These are phyloP conservation scores for Coemansia sp. DNA, from an alignment of 192 early-diverging fungal genomes.

Conservation along the genomic window DNA sequence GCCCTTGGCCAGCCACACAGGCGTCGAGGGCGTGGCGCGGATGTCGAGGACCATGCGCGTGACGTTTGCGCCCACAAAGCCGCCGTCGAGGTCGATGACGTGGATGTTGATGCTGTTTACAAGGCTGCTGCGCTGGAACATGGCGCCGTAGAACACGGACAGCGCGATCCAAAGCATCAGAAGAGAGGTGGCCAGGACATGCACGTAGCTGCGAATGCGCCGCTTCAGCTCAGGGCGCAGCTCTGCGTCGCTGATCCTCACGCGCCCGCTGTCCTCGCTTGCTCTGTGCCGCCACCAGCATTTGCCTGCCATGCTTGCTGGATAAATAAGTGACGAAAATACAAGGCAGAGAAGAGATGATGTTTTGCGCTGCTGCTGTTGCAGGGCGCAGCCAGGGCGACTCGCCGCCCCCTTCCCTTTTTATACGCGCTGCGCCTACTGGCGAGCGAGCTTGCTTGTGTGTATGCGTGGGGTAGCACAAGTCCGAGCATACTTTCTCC, in stretches of 20 bases:
- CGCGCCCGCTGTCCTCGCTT: slow-evolving; percentile 37
- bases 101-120: slow-evolving; percentile 41
- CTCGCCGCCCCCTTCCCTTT: neutral
- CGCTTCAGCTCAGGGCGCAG: slow-evolving; percentile 23
- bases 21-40: slow-evolving; percentile 9
- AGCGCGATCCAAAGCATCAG: slow-evolving; percentile 46
- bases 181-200: slow-evolving; percentile 19
- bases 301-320: slow-evolving; percentile 21
- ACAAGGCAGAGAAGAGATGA: neutral
- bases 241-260: slow-evolving; percentile 12
- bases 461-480: slow-evolving; percentile 1
- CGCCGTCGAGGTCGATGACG: slow-evolving; percentile 47
- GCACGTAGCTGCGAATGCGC: slow-evolving; percentile 23
- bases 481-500: too few species aligned
- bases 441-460: neutral
- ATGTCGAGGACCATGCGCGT: slow-evolving; percentile 32
- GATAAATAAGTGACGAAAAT: neutral
- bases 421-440: neutral
- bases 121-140: slow-evolving; percentile 29
- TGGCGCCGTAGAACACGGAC: slow-evolving; percentile 40
- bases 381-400: too few species aligned
- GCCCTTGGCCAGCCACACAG: slow-evolving; percentile 18
- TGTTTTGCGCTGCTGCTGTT: neutral
- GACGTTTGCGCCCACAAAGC: slow-evolving; percentile 32
- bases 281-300: slow-evolving; percentile 26